A percentile compares a stretch with the other conserved stretches of the same genome.
These are phyloP conservation scores for Metrosideros polymorpha DNA, from an alignment of 441 rosid species.

Conservation along the genomic window DNA sequence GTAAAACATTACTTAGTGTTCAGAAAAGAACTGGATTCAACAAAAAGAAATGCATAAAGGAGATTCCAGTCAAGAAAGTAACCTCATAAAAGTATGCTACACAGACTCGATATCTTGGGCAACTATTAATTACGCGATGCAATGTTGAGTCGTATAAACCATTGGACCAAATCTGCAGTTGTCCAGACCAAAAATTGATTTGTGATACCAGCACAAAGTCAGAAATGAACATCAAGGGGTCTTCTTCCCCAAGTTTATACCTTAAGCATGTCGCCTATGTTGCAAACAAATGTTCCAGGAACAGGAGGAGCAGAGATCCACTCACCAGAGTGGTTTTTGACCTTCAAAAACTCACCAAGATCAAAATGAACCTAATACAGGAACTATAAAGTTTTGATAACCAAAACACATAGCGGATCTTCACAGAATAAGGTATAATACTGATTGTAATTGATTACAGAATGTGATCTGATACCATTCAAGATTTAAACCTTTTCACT, in stretches of 20 bases:
- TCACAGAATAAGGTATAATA: background rate
- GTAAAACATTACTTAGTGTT: background rate
- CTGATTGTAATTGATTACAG: background rate
- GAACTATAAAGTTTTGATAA: background rate
- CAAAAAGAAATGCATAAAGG: background rate
- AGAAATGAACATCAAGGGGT: background rate
- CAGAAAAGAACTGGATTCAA: background rate
- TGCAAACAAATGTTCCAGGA: constrained; percentile 81
- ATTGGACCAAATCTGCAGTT: constrained; percentile 61
- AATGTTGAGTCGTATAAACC: constrained; percentile 77
- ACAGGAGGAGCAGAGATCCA: constrained; percentile 88
- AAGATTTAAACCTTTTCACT: background rate
- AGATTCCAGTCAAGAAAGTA: background rate
- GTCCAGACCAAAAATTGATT: background rate
- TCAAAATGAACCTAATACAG: background rate
- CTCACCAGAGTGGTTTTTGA: constrained; percentile 58
- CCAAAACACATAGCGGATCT: background rate
- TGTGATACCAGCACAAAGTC: background rate
- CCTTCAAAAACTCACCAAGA: constrained; percentile 28
- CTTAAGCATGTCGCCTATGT: constrained; percentile 94
- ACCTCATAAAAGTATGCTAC: constrained; percentile 86
- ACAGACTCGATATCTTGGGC: constrained; percentile 49
- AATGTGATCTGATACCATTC: background rate
- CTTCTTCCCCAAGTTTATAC: constrained; percentile 17
- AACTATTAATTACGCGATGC: constrained; percentile 57